A percentile compares a stretch with the other conserved stretches of the same genome.
Conservation (phyloP, 768 basidiomycete genomes). For the Fomitopsis pulvina region DNA sequence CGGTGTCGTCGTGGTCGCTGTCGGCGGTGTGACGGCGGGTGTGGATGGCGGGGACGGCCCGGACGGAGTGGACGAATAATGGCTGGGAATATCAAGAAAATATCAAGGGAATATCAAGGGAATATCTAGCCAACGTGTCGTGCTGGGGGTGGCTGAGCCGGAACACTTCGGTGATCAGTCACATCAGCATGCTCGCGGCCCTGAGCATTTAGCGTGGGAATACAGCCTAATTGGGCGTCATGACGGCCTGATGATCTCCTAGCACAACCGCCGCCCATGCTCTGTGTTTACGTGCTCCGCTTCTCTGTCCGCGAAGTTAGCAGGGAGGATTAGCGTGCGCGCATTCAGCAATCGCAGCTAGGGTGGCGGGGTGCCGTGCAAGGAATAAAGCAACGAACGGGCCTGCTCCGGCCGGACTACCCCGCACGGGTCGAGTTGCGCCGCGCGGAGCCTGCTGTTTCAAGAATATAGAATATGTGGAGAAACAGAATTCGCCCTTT, state of each 20-base stretch:
- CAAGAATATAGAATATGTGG: background rate
- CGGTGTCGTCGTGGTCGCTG: no score
- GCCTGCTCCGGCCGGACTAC: background rate
- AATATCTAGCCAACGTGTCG: no score
- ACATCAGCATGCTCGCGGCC: constrained; percentile 5
- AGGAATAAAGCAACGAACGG: background rate
- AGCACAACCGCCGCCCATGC: background rate
- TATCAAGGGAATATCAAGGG: no score
- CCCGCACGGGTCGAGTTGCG: background rate
- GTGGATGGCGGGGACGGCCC: no score
- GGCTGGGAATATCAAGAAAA: no score
- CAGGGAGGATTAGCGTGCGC: background rate
- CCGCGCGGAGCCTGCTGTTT: background rate
- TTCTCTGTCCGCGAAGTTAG: background rate
- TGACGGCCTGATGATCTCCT: constrained; percentile 3
- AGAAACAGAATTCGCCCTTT: constrained; percentile 1
- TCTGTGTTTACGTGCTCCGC: background rate
- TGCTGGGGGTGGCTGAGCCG: background rate
- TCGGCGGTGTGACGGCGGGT: no score
- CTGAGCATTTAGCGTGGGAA: constrained; percentile 7
- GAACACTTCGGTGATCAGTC: constrained; percentile 4
- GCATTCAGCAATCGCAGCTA: background rate
- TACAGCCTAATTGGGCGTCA: background rate
- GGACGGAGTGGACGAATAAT: no score
- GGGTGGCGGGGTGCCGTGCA: background rate